phyloP scores from a whole-genome alignment of 129 eudicot species.

The Chrysanthemum lavandulifolium region DNA sequence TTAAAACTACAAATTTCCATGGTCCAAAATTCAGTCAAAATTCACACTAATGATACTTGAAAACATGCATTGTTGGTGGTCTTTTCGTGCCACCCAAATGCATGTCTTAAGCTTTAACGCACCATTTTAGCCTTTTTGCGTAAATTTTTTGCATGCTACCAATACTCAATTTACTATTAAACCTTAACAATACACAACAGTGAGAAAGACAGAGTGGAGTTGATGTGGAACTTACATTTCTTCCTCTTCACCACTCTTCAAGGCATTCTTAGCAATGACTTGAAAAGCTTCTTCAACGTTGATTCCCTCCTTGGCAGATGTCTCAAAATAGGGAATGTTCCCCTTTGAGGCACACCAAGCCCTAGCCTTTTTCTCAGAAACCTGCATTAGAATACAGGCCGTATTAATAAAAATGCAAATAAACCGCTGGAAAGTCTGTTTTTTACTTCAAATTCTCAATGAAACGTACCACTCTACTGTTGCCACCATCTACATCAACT shows the following conservation, averaged over 20 bases:
- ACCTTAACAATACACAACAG: neutral
- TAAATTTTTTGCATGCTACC: no score
- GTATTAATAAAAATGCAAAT: neutral
- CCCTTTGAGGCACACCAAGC: conserved; percentile 99
- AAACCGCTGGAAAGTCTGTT: neutral
- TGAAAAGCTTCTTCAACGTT: conserved; percentile 98
- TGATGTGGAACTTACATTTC: conserved; percentile 68
- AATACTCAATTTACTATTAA: no score
- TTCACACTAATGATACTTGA: no score
- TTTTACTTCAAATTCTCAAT: neutral
- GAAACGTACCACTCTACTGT: conserved; percentile 80
- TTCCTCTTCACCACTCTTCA: conserved; percentile 92
- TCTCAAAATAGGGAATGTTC: conserved; percentile 94
- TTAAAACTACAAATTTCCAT: no score
- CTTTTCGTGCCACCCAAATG: no score
- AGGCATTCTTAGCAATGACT: conserved; percentile 88
- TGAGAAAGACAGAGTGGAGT: neutral
- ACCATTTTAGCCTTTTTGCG: no score
- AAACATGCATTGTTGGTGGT: no score
- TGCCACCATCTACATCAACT: conserved; percentile 86
- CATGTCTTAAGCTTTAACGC: no score
- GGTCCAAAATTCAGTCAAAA: no score
- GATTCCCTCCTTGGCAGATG: conserved; percentile 95
- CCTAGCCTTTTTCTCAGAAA: conserved; percentile 94
- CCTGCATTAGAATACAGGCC: no score